Base-by-base conservation (phyloP, 306 rosid genomes). In the Medicago lupulina region DNA sequence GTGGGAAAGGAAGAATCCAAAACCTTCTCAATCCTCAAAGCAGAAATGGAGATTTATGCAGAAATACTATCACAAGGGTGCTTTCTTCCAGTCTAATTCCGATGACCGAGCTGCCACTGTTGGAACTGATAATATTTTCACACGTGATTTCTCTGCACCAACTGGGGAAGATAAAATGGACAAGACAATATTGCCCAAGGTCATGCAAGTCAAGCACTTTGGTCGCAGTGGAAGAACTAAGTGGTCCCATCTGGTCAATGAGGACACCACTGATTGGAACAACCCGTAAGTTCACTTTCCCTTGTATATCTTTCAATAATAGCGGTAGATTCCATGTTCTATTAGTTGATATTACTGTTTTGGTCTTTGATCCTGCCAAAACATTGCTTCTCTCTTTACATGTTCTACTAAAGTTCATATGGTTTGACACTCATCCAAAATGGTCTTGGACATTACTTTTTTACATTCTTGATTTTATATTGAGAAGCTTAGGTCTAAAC, bases 131-230 rank as follows among this genome's bases (percentile, higher is more conserved):
- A 31, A 39, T 51, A 95, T 92, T 71, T 92, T 21, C 46, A 2
- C 41, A 5, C 98, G 98, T 9, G 98, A 95, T 86, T 92, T 88
- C 89, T 92, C 98, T 78, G 84, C 98, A 46, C 97, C 97, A 41
- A 95, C 97, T 23, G 98, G 97, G 63, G 98, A 95, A 85, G 98
- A 95, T 83, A 95, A 86, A 85, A 89, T 95, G 98, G 93, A 95
- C 84, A 95, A 95, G 87, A 90, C 97, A 59, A 90, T 90, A 68
- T 80, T 95, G 76, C 98, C 98, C 8, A 95, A 90, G 87, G 97
- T 95, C 74, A 92, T 92, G 98, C 98, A 95, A 85, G 97, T 95
- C 81, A 95, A 92, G 87, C 98, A 95, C 87, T 95, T 95, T 81
- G 98, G 97, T 75, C 95, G 97, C 5, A 95, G 98, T 85, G 98